Base-by-base conservation (phyloP, 331 rosid genomes). In the Telfairia occidentalis region DNA sequence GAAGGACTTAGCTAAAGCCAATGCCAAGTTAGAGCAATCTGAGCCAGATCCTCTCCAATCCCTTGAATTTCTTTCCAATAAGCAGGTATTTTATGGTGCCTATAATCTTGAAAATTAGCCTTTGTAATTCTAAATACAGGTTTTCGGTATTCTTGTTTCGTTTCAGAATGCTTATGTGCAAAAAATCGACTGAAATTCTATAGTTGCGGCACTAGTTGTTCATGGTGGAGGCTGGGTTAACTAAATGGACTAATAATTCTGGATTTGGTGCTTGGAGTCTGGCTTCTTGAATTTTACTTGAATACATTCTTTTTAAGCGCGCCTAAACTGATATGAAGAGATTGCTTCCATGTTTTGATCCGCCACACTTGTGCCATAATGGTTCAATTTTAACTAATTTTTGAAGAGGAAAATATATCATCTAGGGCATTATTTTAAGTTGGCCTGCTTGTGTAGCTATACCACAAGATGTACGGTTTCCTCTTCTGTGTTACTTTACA, bases 61-160 rank as follows among this genome's bases (percentile, higher is more conserved):
- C 46, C 83, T 83, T 7, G 72, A 85, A 80, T 89, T 85, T 21
- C 81, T 83, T 7, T 75, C 37, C 40, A 79, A 81, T 42, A 94
- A 88, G 67, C 86, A 94, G 98, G 97, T 94, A 43, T 21, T 35
- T 82, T 40, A 71, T n/a, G 8, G 29, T 26, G 24, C 43, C 15
- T 16, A 2, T 9, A 60, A 60, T 60, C 67, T 61, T 61, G 70
- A 26, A 29, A 24, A 42, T 38, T 18, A 6, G 65, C 49, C 10
- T 34, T 52, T 6, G 55, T 16, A 3, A 15, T 57, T 55, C 18
- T 40, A 2, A 53, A 37, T 74, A 40, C 35, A 54, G 66, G 79
- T 57, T 52, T 61, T 54, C 37, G 70, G 9, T 5, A 10, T 9
- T 32, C 45, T 42, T 16, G 9, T 16, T 48, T 3, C 13, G 53